Percentiles rank a stretch among this genome's conserved stretches.
These are phyloP conservation scores for Periglandula ipomoeae DNA, from an alignment of 2,329 filamentous ascomycete genomes.

Conservation along the genomic window DNA sequence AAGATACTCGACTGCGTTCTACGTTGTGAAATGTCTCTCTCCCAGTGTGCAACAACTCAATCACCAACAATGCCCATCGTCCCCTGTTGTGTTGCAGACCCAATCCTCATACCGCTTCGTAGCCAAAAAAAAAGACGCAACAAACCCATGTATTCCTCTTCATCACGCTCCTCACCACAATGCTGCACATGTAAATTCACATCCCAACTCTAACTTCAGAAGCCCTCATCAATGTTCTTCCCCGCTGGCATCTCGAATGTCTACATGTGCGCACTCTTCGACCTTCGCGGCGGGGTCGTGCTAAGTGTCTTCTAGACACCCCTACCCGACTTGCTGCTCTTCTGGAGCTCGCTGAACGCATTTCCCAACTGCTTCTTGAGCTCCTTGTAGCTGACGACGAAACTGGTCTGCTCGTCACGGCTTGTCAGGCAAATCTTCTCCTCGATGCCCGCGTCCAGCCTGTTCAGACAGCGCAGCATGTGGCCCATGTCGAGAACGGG, in stretches of 20 bases:
- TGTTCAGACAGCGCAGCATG: slow-evolving; percentile 79
- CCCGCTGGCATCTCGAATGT: too few relatives aligned
- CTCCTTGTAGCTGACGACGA: slow-evolving; percentile 86
- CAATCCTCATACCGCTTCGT: background rate
- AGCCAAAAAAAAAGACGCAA: background rate
- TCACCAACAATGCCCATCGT: background rate
- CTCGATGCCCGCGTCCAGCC: slow-evolving; percentile 80
- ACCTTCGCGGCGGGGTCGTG: slow-evolving; percentile 4
- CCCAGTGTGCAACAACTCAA: background rate
- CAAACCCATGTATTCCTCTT: background rate
- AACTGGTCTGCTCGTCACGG: slow-evolving; percentile 80
- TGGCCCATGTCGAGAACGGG: slow-evolving; percentile 82
- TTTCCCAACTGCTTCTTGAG: slow-evolving; percentile 57
- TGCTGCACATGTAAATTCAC: background rate
- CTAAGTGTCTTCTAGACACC: slow-evolving; percentile 23
- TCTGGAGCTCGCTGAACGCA: slow-evolving; percentile 50
- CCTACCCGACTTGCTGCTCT: slow-evolving; percentile 30
- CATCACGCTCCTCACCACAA: background rate
- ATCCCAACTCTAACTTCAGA: background rate
- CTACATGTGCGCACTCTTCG: slow-evolving; percentile 8
- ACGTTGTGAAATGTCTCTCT: background rate
- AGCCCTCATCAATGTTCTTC: background rate
- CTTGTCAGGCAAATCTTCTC: slow-evolving; percentile 81
- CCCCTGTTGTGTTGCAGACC: background rate
- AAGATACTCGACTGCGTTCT: background rate